Evolutionary conservation across 169 alveolate genomes (phyloP), one percentile per base, ranked within the genome.

Genomic region (Plasmodium cynomolgi): DNA sequence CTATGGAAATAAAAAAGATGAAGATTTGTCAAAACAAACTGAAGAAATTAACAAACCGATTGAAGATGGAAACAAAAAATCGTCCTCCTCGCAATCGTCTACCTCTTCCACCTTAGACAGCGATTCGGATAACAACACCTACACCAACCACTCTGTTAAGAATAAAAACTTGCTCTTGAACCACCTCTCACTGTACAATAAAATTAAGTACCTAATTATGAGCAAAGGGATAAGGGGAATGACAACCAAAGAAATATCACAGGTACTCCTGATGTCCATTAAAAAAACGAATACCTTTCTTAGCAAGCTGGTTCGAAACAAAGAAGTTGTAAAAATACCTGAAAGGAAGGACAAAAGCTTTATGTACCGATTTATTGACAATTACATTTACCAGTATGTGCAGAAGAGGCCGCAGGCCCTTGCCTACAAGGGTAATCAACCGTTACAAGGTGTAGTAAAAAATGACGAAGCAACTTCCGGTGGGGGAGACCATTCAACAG

Each of bases 341-440:
- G 94, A 90, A 80, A 26, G 94, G 71, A 79, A 90, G 73, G 83
- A 90, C 73, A 90, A 90, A 90, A 79, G 84, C 54, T 90, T 90
- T 71, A 90, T 90, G 94, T 90, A 80, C 75, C 9, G 94, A 74
- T 90, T 90, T 90, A 50, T 90, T 62, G 91, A 90, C 50, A 90
- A 80, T 39, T 41, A 62, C 39, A 90, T 90, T 13, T 90, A 90
- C 72, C 91, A 90, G 23, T 90, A 90, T 80, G 41, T 90, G 72
- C 94, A 90, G 54, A 90, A 90, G 26, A 90, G 34, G 23, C 84
- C 84, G 6, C 62, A 15, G 5, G 39, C 77, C 37, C 31, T 68
- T 68, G 15, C n/a, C n/a, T 1, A 13, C 31, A 68, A 68, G n/a
- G 15, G 20, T 68, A 68, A 68, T 20, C 41, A 68, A 68, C 20